Evolutionary conservation across 208 protist species (phyloP), one percentile per base, ranked within the genome.

Genomic region (Leishmania mexicana): DNA sequence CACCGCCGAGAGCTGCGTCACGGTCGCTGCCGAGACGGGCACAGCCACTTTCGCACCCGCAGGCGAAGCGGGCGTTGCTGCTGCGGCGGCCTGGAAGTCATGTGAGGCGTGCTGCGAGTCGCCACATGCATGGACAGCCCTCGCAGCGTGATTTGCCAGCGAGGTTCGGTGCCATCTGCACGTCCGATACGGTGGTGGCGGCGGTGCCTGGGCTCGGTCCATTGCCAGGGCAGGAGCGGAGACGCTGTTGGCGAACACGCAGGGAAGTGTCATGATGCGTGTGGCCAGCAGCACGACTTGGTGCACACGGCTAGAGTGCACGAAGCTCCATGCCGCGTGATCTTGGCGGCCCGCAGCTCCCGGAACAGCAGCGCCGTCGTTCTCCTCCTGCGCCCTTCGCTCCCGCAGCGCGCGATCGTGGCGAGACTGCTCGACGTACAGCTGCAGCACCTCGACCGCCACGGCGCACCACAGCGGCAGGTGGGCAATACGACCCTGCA

Each of bases 381-480:
- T 40, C 28, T 24, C n/a, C 13, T 54, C n/a, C 31, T 42, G 60
- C 45, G 40, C 8, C 40, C 6, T 24, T 71, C 28, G 76, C 49
- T 35, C 76, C 19, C 62, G 62, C 78, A 79, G 11, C 19, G 19
- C 24, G 19, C 65, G 62, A 17, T 54, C 49, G 24, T 76, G 67
- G 10, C 67, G 53, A 47, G 45, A 47, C 38, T 74, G 38, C 58
- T 82, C 83, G 13, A n/a, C 8, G 67, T 80, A 77, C 17, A 86
- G 62, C 67, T 82, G 78, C 28, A 47, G 8, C 15, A 81, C 58
- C 28, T 86, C 78, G 24, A 86, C 7, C 10, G 83, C 83, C 3
- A 86, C 78, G 17, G 35, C 35, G 53, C 83, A 82, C 78, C 78
- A 86, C 53, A 83, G 78, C 54, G 83, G 83, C 83, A 83, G 77